Evolutionary conservation across 768 basidiomycete genomes (phyloP), one percentile per base, ranked within the genome.

Genomic region (Leccinellum albellum): DNA sequence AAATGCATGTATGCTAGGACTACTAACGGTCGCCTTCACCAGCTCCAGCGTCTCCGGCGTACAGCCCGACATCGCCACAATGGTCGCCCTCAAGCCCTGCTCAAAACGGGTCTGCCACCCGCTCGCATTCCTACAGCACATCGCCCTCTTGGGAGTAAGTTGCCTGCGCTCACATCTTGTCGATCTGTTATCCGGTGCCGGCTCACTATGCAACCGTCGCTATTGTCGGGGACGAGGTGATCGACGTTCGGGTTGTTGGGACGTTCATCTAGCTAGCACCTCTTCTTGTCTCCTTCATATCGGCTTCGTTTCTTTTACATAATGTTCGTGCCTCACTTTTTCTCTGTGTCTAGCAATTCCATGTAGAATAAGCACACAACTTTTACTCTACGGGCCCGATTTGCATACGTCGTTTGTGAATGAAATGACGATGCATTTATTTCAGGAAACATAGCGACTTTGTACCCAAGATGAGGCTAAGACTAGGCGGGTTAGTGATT

Each of bases 41-140:
- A 90, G 87, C 90, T 37, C 90, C 91, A 23, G 87, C 89, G 8
- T 93, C 91, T 32, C 91, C 91, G 29, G 88, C 87, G 17, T 93
- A 92, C 72, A 91, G 88, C 61, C 90, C 90, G 45, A 88, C 89
- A 2, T 92, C 89, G 17, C 90, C 89, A n/a, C 77, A 80, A 47
- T 90, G 88, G 88, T 89, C 89, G 7, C 88, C 89, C 8, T 83
- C 87, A 35, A 91, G 88, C 61, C 89, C 89, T n/a, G 79, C 86
- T 5, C 84, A 86, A 66, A 74, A 79, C 26, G 74, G 74, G 63
- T 73, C 76, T 46, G 62, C 70, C 28, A 64, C 62, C 40, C 78
- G 77, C 53, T 67, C 65, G 42, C 74, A 78, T 56, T 73, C 78
- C 4, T 81, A 81, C 66, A 75, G 69, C 55, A 75, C 78, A 13